Evolutionary conservation across 2,329 filamentous ascomycete species (phyloP).

Genomic region (Colletotrichum sp.): DNA sequence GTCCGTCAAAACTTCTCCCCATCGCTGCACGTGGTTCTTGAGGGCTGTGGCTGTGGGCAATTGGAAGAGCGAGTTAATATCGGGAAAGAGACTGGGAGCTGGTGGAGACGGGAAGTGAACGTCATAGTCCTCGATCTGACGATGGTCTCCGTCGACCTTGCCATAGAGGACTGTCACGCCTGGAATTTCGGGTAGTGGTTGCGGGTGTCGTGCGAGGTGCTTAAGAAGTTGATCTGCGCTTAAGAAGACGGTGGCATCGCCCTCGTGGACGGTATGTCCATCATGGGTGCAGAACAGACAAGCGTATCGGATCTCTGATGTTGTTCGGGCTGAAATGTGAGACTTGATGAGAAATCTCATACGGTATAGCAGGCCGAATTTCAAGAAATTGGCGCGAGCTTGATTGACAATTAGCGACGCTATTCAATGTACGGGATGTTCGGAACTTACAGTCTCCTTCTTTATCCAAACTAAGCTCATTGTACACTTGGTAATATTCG

Average conservation of each 20-base stretch:
- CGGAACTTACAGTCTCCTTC: constrained; percentile 28
- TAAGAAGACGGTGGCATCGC: constrained; percentile 47
- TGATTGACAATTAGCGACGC: background rate
- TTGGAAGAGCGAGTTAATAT: constrained; percentile 25
- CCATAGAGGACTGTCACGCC: constrained; percentile 42
- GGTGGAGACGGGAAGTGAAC: constrained; percentile 40
- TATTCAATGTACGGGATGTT: accelerated
- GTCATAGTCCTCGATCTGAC: constrained; percentile 35
- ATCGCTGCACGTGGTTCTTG: constrained; percentile 38
- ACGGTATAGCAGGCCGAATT: constrained; percentile 40
- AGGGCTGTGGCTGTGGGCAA: constrained; percentile 38
- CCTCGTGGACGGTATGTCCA: constrained; percentile 37
- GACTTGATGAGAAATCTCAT: constrained; percentile 48
- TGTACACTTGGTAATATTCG: constrained; percentile 29
- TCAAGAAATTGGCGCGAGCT: constrained; percentile 39
- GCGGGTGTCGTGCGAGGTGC: constrained; percentile 44
- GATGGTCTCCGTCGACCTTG: constrained; percentile 28
- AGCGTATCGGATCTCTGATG: constrained; percentile 41
- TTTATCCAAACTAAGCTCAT: constrained; percentile 35
- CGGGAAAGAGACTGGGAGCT: constrained; percentile 22
- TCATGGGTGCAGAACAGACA: constrained; percentile 44
- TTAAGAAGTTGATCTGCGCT: constrained; percentile 39
- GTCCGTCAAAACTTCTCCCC: constrained; percentile 35
- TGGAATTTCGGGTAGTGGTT: constrained; percentile 40
- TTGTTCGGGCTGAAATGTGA: constrained; percentile 36